These are phyloP conservation scores for Platismatia glauca DNA, from an alignment of 495 filamentous ascomycete genomes.

Conservation along the genomic window DNA sequence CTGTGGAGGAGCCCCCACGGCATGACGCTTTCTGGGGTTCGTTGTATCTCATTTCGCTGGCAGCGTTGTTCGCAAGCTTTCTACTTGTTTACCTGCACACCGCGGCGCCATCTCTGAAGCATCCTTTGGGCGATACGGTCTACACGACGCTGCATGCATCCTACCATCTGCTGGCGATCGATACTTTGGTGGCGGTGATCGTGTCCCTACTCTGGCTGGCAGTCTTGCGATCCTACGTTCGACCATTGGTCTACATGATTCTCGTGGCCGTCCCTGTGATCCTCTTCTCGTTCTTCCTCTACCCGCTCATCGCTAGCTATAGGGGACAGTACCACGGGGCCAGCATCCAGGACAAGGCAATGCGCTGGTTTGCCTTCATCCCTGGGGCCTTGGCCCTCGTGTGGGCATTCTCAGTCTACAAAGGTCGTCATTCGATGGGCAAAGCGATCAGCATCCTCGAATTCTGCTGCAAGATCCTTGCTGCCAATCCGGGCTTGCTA, in stretches of 20 bases:
- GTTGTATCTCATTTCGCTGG: slow-evolving; percentile 75
- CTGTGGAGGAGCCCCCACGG: slow-evolving; percentile 41
- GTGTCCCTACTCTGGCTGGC: slow-evolving; percentile 89
- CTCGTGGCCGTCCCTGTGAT: slow-evolving; percentile 77
- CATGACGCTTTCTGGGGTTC: slow-evolving; percentile 92
- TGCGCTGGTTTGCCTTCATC: slow-evolving; percentile 77
- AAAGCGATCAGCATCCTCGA: slow-evolving; percentile 82
- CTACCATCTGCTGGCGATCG: slow-evolving; percentile 78
- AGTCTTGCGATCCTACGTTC: slow-evolving; percentile 73
- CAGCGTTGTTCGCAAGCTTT: slow-evolving; percentile 75
- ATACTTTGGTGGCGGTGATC: slow-evolving; percentile 80
- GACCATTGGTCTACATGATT: slow-evolving; percentile 66
- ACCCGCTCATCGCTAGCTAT: slow-evolving; percentile 85
- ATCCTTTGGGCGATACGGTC: slow-evolving; percentile 77
- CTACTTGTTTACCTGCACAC: slow-evolving; percentile 86
- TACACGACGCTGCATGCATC: slow-evolving; percentile 82
- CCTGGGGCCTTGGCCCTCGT: slow-evolving; percentile 63
- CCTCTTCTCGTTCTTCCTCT: slow-evolving; percentile 77
- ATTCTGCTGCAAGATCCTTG: slow-evolving; percentile 79
- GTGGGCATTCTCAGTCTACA: slow-evolving; percentile 76
- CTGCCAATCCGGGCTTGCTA: slow-evolving; percentile 76
- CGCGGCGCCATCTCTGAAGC: slow-evolving; percentile 51
- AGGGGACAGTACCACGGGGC: slow-evolving; percentile 59
- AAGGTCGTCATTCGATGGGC: slow-evolving; percentile 65
- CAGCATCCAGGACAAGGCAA: slow-evolving; percentile 73